These are phyloP conservation scores for Taiwanofungus camphoratus DNA, from an alignment of 1,284 basidiomycete species.

Conservation along the genomic window DNA sequence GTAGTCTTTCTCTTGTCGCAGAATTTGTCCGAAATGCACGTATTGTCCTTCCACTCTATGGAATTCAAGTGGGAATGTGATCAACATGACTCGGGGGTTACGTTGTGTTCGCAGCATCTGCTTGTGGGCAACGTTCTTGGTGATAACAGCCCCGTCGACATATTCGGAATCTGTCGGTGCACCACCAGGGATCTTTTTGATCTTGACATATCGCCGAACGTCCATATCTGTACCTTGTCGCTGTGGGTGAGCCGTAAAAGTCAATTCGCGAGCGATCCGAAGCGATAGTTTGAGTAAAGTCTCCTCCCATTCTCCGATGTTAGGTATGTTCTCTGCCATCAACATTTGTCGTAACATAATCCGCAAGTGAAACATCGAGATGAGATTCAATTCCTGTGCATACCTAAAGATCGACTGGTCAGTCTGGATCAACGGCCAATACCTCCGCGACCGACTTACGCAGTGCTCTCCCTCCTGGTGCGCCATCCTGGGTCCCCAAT, in stretches of 20 bases:
- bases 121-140: constrained; percentile 97
- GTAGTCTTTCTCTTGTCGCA: constrained; percentile 94
- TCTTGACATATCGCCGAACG: constrained; percentile 92
- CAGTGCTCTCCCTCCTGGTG: constrained; percentile 74
- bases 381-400: constrained; percentile 75
- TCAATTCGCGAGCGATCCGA: constrained; percentile 70
- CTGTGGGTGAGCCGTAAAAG: constrained; percentile 69
- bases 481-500: constrained; percentile 71
- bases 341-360: constrained; percentile 88
- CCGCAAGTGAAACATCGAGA: constrained; percentile 83
- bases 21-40: constrained; percentile 88
- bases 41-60: constrained; percentile 92
- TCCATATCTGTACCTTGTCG: constrained; percentile 90
- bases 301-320: constrained; percentile 81
- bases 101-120: constrained; percentile 67
- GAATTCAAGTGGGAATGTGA: constrained; percentile 95
- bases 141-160: constrained; percentile 95
- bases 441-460: constrained; percentile 41
- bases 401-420: constrained; percentile 40
- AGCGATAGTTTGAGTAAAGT: constrained; percentile 76
- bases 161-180: constrained; percentile 91
- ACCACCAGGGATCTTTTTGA: constrained; percentile 98
- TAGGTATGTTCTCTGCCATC: constrained; percentile 69
- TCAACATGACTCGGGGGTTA: constrained; percentile 90
- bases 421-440: constrained; percentile 1